Conservation (phyloP, 768 basidiomycete genomes). For the Leucosporidium creatinivorum region DNA sequence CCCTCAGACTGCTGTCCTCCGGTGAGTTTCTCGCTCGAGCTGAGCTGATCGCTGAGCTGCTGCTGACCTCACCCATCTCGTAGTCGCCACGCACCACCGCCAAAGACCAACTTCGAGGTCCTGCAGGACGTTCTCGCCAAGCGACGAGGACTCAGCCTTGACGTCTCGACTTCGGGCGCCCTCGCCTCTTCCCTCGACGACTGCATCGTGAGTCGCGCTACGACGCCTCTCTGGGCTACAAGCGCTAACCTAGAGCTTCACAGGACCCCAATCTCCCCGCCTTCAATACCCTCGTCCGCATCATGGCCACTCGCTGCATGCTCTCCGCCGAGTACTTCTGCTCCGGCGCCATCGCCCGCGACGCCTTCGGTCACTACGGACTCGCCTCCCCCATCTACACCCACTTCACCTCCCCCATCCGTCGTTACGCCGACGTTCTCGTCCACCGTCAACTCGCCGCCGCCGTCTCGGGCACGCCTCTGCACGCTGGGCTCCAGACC, state of each 20-base stretch:
- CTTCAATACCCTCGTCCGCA: constrained; percentile 95
- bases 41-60: not conserved
- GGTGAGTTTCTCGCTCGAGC: constrained; percentile 46
- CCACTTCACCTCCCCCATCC: constrained; percentile 95
- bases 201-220: constrained; percentile 59
- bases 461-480: constrained; percentile 70
- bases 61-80: not conserved
- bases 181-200: constrained; percentile 79
- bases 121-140: constrained; percentile 84
- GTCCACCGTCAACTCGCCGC: constrained; percentile 89
- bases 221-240: no score
- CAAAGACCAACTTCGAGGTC: constrained; percentile 88
- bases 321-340: constrained; percentile 96
- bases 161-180: constrained; percentile 84
- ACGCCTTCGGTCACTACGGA: constrained; percentile 94
- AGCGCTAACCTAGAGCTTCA: not conserved
- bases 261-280: constrained; percentile 76
- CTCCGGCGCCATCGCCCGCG: constrained; percentile 82
- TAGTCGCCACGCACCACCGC: constrained; percentile 86
- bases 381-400: constrained; percentile 96
- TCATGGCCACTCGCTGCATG: constrained; percentile 99
- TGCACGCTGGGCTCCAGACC: constrained; percentile 82
- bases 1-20: constrained; percentile 87
- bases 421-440: constrained; percentile 91
- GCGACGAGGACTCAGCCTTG: constrained; percentile 69